Percentiles rank a stretch among this genome's conserved stretches.
phyloP scores from a whole-genome alignment of 2,329 filamentous ascomycete genomes.

The Hypoxylon sp. region DNA sequence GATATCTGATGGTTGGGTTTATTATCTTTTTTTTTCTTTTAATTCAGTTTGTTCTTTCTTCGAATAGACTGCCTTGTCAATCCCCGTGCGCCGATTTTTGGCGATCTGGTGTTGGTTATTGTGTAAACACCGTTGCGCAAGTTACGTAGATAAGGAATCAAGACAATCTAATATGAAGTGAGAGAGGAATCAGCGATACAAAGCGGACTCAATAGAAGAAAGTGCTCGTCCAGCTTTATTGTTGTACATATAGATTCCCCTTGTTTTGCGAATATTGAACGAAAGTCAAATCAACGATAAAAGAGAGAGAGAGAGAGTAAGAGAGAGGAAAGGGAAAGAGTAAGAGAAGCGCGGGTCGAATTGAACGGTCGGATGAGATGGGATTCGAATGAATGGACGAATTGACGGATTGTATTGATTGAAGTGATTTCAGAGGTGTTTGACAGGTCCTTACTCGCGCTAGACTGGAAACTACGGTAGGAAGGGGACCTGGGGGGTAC shows the following conservation, averaged over 20 bases:
- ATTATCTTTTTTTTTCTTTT: slow-evolving; percentile 25
- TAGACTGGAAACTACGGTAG: slow-evolving; percentile 28
- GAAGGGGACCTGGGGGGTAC: slow-evolving; percentile 24
- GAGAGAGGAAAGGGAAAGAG: slow-evolving; percentile 25
- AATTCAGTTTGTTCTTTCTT: slow-evolving; percentile 12
- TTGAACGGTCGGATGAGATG: slow-evolving; percentile 47
- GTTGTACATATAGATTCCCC: slow-evolving; percentile 28
- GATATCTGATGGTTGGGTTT: slow-evolving; percentile 21
- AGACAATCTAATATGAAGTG: slow-evolving; percentile 26
- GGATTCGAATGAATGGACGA: slow-evolving; percentile 48
- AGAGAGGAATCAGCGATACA: slow-evolving; percentile 32
- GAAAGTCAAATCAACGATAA: slow-evolving; percentile 31
- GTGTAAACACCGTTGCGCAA: slow-evolving; percentile 31
- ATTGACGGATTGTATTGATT: slow-evolving; percentile 44
- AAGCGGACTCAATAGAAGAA: slow-evolving; percentile 22
- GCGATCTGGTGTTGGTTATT: slow-evolving; percentile 26
- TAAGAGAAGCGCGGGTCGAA: slow-evolving; percentile 40
- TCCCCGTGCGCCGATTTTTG: slow-evolving; percentile 37
- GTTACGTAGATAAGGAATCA: slow-evolving; percentile 23
- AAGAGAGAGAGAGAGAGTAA: slow-evolving; percentile 28
- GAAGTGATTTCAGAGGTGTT: slow-evolving; percentile 45
- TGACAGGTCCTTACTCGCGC: slow-evolving; percentile 40
- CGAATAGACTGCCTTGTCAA: slow-evolving; percentile 24
- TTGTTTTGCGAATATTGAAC: slow-evolving; percentile 39
- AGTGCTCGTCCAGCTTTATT: slow-evolving; percentile 34